phyloP scores from a whole-genome alignment of 768 basidiomycete species.

The Amanita rimosa region DNA sequence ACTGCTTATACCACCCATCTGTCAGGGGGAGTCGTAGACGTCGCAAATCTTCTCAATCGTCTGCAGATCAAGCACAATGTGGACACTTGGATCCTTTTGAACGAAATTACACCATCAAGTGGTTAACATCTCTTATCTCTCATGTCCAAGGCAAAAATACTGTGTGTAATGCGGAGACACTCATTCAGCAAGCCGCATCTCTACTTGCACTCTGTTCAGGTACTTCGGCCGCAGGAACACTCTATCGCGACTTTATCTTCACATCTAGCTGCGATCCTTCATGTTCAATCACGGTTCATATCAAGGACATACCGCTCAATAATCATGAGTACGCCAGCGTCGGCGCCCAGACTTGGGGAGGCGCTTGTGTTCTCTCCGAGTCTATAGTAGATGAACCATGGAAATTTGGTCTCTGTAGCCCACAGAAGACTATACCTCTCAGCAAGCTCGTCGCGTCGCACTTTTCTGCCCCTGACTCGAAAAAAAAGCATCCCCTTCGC shows the following conservation, averaged over 20 bases:
- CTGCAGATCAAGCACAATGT: slow-evolving; percentile 3
- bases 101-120: slow-evolving; percentile 53
- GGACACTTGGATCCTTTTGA: slow-evolving; percentile 57
- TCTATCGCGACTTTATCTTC: slow-evolving; percentile 45
- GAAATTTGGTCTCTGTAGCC: slow-evolving; percentile 30
- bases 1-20: slow-evolving; percentile 44
- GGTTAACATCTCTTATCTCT: slow-evolving; percentile 60
- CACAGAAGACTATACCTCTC: background rate
- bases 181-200: slow-evolving; percentile 45
- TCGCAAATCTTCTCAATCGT: slow-evolving; percentile 5
- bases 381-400: slow-evolving; percentile 50
- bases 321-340: slow-evolving; percentile 63
- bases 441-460: no score
- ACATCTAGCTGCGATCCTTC: slow-evolving; percentile 4
- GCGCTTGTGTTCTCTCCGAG: slow-evolving; percentile 71
- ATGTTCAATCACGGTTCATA: slow-evolving; percentile 22
- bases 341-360: slow-evolving; percentile 86
- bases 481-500: slow-evolving; percentile 17
- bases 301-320: slow-evolving; percentile 62
- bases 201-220: slow-evolving; percentile 58
- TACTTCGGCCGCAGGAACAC: slow-evolving; percentile 46
- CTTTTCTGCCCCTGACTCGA: background rate
- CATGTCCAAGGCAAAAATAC: slow-evolving; percentile 14
- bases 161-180: slow-evolving; percentile 14
- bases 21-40: slow-evolving; percentile 48